Evolutionary conservation across 768 basidiomycete species (phyloP), one percentile per base, ranked within the genome.

Genomic region (Boletellus ananiceps): DNA sequence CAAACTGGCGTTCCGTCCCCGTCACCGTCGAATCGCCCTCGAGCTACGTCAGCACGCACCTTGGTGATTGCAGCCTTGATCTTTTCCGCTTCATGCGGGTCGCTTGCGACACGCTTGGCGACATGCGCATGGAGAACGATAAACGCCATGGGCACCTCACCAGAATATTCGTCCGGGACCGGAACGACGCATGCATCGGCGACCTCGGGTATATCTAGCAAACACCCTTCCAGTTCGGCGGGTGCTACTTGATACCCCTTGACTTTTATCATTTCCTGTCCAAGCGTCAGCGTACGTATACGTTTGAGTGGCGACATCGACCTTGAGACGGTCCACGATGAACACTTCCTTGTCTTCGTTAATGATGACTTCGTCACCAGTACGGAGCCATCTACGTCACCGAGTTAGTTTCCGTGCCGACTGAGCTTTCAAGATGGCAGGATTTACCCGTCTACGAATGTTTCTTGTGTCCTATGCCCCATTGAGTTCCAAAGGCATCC

Each of bases 221-320:
- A 58, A 50, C 82, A 82, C 16, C 78, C 85, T 57, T 86, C 85
- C 8, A 86, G 70, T 54, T 86, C 84, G 4, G 86, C 84, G 2
- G 85, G 86, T 1, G 86, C 83, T 1, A 88, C 85, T 60, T 88
- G 85, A 61, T 83, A 84, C 2, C 86, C 86, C 58, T 69, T 75
- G 37, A 83, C 81, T 69, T 87, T 86, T 60, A 86, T 68, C 25
- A 85, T 73, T 66, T 85, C 83, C 81, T 82, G 44, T 27, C 18
- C 18, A 38, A 18, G 29, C 27, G 69, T 51, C 32, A 49, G 43
- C 21, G 18, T 23, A 8, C 12, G 36, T 21, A 8, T 41, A 21
- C 16, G 2, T 16, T 19, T n/a, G 16, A 19, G 42, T 9, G 6
- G 19, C 5, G 9, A 16, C 43, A 51, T 54, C 2, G 18, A 77